Evolutionary conservation across 169 alveolate species (phyloP), one percentile per base, ranked within the genome.

Genomic region (Eimeria sp.): DNA sequence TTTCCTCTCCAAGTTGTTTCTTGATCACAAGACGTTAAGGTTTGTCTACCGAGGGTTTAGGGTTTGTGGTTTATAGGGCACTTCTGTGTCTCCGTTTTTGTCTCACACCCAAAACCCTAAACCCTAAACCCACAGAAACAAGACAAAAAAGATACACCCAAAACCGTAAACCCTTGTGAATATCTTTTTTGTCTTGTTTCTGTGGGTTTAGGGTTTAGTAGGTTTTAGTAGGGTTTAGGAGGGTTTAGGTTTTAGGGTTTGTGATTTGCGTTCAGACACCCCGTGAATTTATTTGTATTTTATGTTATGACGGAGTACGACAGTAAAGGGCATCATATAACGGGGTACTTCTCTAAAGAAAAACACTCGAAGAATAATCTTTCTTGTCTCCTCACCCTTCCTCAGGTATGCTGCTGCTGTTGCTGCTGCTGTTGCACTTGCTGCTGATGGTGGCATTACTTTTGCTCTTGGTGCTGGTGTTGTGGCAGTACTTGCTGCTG

Each of bases 21-120:
- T 99, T 63, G 99, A 99, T 86, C 99, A 99, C 97, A 99, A 99
- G 97, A 99, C 99, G 57, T 97, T 99, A 82, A 96, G 98, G 98
- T 97, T 58, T 11, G 91, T 83, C 11, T 54, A 11, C 27, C 30
- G 5, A 75, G 61, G 61, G 84, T 75, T 78, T 49, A 51, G 88
- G 88, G 88, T 78, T 78, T 83, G 45, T 5, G 47, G 61, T 58
- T 61, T 61, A 61, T 1, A 54, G 61, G 61, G 2, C 61, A 14
- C 61, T 14, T 54, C 16, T 54, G 10, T 54, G 16, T 54, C 11
- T 51, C 58, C 11, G 5, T 14, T 14, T 1, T 54, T 54, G 61
- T 14, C 16, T 54, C 61, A n/a, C n/a, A n/a, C n/a, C n/a, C n/a
- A n/a, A n/a, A n/a, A n/a, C 86, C 27, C 5, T 2, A 45, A 61